phyloP scores from a whole-genome alignment of 257 asterid species.

The Osmanthus fragrans region DNA sequence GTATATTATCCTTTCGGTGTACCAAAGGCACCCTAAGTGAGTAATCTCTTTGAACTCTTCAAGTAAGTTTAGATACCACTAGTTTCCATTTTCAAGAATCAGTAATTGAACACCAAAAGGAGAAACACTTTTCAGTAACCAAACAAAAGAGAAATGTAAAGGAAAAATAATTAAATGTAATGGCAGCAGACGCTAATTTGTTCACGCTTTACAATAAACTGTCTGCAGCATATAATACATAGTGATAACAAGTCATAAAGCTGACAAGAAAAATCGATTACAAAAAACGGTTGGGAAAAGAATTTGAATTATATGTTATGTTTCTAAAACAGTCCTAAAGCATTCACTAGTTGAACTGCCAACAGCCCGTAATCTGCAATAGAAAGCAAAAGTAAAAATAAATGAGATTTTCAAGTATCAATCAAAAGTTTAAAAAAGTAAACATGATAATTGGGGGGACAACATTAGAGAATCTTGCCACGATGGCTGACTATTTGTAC shows the following conservation, averaged over 20 bases:
- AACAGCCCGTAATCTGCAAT: constrained; percentile 23
- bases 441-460: not conserved
- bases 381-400: not conserved
- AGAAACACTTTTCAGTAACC: not conserved
- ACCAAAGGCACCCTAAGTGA: not conserved
- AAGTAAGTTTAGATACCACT: not conserved
- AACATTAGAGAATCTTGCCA: not conserved
- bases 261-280: not conserved
- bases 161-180: not conserved
- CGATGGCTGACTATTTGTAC: not conserved
- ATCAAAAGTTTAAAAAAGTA: not conserved
- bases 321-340: constrained; percentile 11
- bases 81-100: not conserved
- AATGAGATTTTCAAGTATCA: not conserved
- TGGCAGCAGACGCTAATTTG: not conserved
- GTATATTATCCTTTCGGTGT: no score
- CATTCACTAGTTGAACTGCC: constrained; percentile 14
- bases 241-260: not conserved
- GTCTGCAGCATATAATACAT: not conserved
- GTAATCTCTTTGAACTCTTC: not conserved
- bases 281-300: not conserved
- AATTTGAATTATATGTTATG: constrained; percentile 5
- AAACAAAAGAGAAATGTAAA: not conserved
- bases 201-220: not conserved
- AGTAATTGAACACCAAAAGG: not conserved